Conservation (phyloP, 176 grass and related monocot genomes). For the Chloris gayana region DNA sequence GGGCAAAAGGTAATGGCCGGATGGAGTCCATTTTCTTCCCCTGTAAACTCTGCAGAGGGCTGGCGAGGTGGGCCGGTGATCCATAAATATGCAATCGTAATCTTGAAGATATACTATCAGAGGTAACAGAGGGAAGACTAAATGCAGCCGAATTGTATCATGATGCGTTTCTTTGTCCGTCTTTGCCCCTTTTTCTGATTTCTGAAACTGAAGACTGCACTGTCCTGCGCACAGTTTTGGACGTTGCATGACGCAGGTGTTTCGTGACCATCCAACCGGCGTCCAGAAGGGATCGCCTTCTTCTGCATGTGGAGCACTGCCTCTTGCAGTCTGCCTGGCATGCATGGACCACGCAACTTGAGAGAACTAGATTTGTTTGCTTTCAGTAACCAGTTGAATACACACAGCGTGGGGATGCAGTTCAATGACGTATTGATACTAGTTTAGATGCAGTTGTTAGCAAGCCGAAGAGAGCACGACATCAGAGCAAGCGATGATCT, state of each 20-base stretch:
- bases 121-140: not conserved
- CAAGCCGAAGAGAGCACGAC: not conserved
- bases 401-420: not conserved
- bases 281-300: not conserved
- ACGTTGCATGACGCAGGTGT: slow-evolving; percentile 18
- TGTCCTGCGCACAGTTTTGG: not conserved
- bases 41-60: not conserved
- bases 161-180: slow-evolving; percentile 34
- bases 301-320: not conserved
- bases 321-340: not conserved
- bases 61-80: slow-evolving; percentile 8
- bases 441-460: not conserved
- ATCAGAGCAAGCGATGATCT: not conserved
- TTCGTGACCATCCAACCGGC: not conserved
- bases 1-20: slow-evolving; percentile 13
- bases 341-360: not conserved
- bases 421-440: not conserved
- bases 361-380: not conserved
- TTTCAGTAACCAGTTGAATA: not conserved
- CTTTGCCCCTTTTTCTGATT: slow-evolving; percentile 24
- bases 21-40: not conserved
- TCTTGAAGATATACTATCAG: slow-evolving; percentile 4
- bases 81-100: slow-evolving; percentile 15
- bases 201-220: slow-evolving; percentile 45
- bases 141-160: slow-evolving; percentile 41